phyloP scores from a whole-genome alignment of 495 filamentous ascomycete genomes.

The Penicillium pulvis region DNA sequence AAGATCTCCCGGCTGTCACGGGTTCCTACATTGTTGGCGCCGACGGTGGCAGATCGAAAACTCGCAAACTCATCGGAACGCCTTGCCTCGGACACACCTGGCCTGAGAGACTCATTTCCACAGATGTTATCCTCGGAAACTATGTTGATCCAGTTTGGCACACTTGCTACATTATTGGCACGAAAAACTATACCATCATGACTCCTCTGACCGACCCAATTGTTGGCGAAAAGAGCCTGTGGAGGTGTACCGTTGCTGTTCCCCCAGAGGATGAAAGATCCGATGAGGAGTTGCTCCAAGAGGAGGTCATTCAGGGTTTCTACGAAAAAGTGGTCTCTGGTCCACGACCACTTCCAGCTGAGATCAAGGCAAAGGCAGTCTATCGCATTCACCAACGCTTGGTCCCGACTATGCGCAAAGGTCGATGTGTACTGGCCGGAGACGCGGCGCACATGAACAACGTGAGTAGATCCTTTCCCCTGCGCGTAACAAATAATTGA shows the following conservation, averaged over 20 bases:
- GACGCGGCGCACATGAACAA: constrained; percentile 4
- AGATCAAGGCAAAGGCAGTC: not conserved
- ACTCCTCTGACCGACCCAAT: not conserved
- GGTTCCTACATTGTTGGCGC: constrained; percentile 1
- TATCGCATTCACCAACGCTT: constrained; percentile 2
- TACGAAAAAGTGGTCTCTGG: not conserved
- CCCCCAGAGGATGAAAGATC: not conserved
- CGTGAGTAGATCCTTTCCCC: not conserved
- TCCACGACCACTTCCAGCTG: not conserved
- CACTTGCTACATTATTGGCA: not conserved
- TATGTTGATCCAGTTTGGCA: not conserved
- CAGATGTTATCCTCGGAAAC: not conserved
- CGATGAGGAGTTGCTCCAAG: not conserved
- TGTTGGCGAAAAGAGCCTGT: not conserved
- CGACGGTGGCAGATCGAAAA: not conserved
- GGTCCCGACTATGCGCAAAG: not conserved
- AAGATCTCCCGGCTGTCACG: not conserved
- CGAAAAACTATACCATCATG: not conserved
- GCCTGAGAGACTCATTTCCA: not conserved
- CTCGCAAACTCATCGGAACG: not conserved
- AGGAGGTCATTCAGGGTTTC: not conserved
- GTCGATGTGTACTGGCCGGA: not conserved
- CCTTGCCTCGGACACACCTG: not conserved
- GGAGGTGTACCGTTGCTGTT: not conserved
- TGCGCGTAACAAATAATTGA: not conserved